Percentiles rank a stretch among this genome's conserved stretches.
phyloP scores from a whole-genome alignment of 192 early-diverging fungal genomes.

The Linnemannia schmuckeri region DNA sequence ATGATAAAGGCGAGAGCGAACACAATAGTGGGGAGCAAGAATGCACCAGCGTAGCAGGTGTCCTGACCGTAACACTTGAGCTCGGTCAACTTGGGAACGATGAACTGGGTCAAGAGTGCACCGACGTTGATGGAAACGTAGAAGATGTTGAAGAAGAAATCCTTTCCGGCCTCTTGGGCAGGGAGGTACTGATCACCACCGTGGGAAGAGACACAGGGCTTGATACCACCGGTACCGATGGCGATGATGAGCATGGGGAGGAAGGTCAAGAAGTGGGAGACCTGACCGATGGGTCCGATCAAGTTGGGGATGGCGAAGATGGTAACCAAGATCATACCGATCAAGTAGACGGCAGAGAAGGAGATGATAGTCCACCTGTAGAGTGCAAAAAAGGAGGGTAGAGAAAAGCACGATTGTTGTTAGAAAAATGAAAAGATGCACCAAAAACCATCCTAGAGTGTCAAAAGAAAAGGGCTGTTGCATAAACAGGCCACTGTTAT shows the following conservation, averaged over 20 bases:
- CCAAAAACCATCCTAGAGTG: background rate
- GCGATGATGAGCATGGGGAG: constrained; percentile 67
- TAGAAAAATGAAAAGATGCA: background rate
- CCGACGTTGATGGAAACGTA: constrained; percentile 73
- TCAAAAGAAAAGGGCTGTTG: constrained; percentile 7
- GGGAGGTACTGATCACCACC: constrained; percentile 63
- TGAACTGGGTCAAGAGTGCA: constrained; percentile 61
- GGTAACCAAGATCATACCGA: constrained; percentile 65
- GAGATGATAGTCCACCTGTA: constrained; percentile 57
- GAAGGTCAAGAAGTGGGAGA: constrained; percentile 50
- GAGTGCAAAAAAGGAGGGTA: background rate
- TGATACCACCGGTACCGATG: constrained; percentile 78
- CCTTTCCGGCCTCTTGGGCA: constrained; percentile 60
- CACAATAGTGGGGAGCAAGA: constrained; percentile 51
- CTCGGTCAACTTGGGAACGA: constrained; percentile 60
- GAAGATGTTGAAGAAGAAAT: constrained; percentile 61
- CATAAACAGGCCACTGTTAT: background rate
- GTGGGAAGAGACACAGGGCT: constrained; percentile 61
- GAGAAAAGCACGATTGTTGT: too few species aligned
- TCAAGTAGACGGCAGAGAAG: constrained; percentile 61
- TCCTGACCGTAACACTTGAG: constrained; percentile 51
- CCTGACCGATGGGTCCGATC: constrained; percentile 26
- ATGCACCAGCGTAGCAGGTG: constrained; percentile 63
- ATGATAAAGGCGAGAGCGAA: constrained; percentile 59
- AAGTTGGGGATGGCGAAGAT: constrained; percentile 63